phyloP scores from a whole-genome alignment of 352 stramenopile genomes.

The Aphanomyces cochlioides region DNA sequence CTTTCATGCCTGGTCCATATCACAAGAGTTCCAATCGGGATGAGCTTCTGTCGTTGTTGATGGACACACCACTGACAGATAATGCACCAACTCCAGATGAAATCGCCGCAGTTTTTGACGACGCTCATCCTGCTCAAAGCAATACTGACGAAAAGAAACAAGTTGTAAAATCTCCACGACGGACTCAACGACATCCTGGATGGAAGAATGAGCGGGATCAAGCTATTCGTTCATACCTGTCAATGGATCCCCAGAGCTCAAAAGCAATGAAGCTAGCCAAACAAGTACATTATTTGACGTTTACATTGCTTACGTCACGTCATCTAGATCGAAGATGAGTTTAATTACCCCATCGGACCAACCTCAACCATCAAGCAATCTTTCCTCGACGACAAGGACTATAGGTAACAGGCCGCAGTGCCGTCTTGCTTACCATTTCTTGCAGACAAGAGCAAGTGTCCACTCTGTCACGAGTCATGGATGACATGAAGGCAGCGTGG shows the following conservation, averaged over 20 bases:
- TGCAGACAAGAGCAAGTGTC: conserved; percentile 8
- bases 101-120: neutral
- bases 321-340: conserved; percentile 20
- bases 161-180: neutral
- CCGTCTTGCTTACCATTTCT: no score
- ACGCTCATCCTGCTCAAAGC: neutral
- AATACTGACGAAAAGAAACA: neutral
- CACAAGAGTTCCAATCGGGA: conserved; percentile 19
- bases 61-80: neutral
- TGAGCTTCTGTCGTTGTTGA: conserved; percentile 10
- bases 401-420: neutral
- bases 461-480: neutral
- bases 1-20: conserved; percentile 28
- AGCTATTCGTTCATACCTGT: conserved; percentile 5
- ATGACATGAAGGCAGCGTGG: conserved; percentile 21
- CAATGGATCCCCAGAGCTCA: neutral
- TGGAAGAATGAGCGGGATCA: neutral
- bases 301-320: no score
- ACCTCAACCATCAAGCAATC: neutral
- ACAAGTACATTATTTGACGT: no score
- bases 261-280: neutral
- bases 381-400: conserved; percentile 29
- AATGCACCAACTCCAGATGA: neutral
- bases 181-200: neutral
- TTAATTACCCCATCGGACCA: conserved; percentile 27